Base-by-base conservation (phyloP, 2,329 filamentous ascomycete genomes). In the Botrytis byssoidea region DNA sequence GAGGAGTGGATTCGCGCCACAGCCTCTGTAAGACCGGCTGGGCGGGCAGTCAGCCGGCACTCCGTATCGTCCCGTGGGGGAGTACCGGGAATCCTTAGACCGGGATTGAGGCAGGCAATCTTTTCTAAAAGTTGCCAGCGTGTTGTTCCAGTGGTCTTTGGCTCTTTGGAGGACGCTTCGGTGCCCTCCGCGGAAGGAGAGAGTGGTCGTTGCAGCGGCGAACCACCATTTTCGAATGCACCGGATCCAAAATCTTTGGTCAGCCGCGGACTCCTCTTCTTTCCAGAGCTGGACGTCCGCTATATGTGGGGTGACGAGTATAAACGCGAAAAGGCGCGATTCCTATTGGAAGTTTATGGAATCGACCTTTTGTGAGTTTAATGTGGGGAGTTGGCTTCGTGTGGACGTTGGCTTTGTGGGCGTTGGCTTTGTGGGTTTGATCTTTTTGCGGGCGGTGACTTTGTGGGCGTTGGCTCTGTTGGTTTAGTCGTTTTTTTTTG, bases 221-320 rank as follows among this genome's bases (percentile, higher is more conserved):
- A 67, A 37, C 65, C 65, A 67, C 65, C 16, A 40, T 55, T 67
- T 35, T 55, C 35, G 32, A 29, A 25, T n/a, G 44, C 65, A n/a
- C 65, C 65, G 25, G 22, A 48, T 67, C 32, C 9, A 10, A n/a
- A 51, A 55, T 67, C 46, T 67, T 67, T 22, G 65, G 46, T 55
- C 7, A 16, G 32, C 35, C 14, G 65, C 10, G 32, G 65, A 6
- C 46, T 67, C 14, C 25, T 67, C 32, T 25, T 67, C 22, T 67
- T 67, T 67, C 65, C 65, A 16, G 65, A 55, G 65, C 65, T 55
- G 35, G 65, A 67, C 32, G 46, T 67, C 65, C 46, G 14, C 18
- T 67, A 55, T 55, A 51, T 37, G 65, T 67, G 65, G 65, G 32
- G 65, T 10, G 29, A 14, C 1, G 64, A 66, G 22, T 66, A 66